Conservation (phyloP, 2,329 filamentous ascomycete genomes). For the Exophiala dermatitidis region DNA sequence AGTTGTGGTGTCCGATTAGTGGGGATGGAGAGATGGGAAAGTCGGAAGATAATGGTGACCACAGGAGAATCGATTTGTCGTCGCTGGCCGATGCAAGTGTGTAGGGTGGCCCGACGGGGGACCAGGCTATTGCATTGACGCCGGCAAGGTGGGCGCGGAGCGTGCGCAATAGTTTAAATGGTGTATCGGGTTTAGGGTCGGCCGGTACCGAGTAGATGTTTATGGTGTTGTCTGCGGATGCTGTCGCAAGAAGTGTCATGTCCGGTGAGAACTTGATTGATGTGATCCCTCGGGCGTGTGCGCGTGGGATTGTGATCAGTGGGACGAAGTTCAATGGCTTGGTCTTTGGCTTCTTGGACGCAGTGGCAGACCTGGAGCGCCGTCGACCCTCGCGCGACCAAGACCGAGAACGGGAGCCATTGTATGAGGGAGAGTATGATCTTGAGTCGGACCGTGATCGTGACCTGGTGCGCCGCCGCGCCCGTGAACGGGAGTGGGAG, state of each 20-base stretch:
- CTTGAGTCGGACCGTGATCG: slow-evolving; percentile 40
- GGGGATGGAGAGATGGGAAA: slow-evolving; percentile 44
- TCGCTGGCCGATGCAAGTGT: slow-evolving; percentile 87
- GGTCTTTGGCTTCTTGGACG: slow-evolving; percentile 11
- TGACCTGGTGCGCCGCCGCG: slow-evolving; percentile 5
- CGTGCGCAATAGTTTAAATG: slow-evolving; percentile 70
- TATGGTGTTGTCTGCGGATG: slow-evolving; percentile 80
- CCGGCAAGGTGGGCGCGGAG: slow-evolving; percentile 90
- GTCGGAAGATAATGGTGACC: slow-evolving; percentile 61
- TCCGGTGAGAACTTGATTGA: slow-evolving; percentile 88
- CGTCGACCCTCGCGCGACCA: no score
- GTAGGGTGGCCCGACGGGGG: slow-evolving; percentile 63
- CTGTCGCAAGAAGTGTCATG: slow-evolving; percentile 80
- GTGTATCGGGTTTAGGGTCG: slow-evolving; percentile 49
- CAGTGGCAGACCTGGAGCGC: no score
- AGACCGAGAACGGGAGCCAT: slow-evolving; percentile 23
- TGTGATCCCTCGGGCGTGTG: slow-evolving; percentile 60
- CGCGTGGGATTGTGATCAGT: slow-evolving; percentile 30
- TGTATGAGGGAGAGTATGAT: slow-evolving; percentile 31
- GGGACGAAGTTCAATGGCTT: slow-evolving; percentile 19
- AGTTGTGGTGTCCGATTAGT: slow-evolving; percentile 86
- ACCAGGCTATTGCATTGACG: slow-evolving; percentile 89
- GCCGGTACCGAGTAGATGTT: slow-evolving; percentile 61
- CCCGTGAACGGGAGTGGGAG: neutral
- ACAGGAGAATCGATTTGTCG: slow-evolving; percentile 90